phyloP scores from a whole-genome alignment of 441 rosid species.

The Erodium moschatum region DNA sequence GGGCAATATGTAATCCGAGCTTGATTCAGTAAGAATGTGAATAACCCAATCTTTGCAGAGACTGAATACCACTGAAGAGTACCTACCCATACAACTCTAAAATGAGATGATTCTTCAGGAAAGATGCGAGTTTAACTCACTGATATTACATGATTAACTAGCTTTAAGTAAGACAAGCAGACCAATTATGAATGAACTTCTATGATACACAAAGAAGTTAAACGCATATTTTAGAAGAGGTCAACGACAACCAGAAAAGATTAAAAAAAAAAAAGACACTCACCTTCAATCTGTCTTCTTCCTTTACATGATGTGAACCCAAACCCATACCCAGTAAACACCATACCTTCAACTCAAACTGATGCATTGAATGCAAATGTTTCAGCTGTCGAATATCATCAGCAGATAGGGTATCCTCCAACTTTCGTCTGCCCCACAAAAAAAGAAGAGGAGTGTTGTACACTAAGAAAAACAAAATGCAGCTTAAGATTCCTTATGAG shows the following conservation, averaged over 20 bases:
- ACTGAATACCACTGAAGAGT: background rate
- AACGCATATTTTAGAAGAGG: background rate
- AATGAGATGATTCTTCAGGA: background rate
- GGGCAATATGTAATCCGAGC: no score
- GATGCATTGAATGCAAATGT: slow-evolving; percentile 33
- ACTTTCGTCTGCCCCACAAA: slow-evolving; percentile 23
- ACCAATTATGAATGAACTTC: background rate
- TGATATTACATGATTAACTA: background rate
- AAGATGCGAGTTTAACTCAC: background rate
- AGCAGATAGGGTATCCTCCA: slow-evolving; percentile 30
- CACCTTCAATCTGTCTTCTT: slow-evolving; percentile 40
- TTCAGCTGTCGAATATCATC: slow-evolving; percentile 36
- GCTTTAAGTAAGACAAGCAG: background rate
- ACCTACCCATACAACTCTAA: background rate
- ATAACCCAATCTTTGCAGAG: no score
- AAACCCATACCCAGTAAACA: slow-evolving; percentile 10
- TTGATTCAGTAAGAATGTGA: no score
- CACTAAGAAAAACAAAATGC: background rate
- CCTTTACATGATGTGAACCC: slow-evolving; percentile 20
- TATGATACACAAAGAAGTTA: background rate
- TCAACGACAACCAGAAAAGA: background rate
- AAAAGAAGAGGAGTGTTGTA: background rate
- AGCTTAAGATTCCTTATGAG: background rate
- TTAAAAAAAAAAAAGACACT: background rate
- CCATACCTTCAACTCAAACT: slow-evolving; percentile 55